Evolutionary conservation across 2,329 filamentous ascomycete genomes (phyloP).

Genomic region (Pseudogymnoascus sp.): DNA sequence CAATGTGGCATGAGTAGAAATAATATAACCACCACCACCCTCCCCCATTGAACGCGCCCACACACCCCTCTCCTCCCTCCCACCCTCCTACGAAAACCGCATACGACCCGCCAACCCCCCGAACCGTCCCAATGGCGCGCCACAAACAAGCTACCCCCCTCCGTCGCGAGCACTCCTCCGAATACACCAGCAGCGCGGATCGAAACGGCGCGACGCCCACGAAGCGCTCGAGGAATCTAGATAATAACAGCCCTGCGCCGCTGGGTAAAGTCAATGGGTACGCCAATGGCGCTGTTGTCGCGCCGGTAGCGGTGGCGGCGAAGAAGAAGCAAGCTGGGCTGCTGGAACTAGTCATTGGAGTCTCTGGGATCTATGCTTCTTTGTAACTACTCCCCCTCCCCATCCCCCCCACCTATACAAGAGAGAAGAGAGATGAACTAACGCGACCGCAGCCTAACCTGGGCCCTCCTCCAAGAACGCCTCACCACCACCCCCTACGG

Average conservation of each 20-base stretch:
- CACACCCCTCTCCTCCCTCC: background rate
- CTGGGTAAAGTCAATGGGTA: constrained; percentile 16
- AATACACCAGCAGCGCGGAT: constrained; percentile 50
- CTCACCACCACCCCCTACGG: constrained; percentile 90
- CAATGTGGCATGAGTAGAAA: constrained; percentile 9
- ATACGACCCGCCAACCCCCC: too few relatives aligned
- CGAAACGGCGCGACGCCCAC: constrained; percentile 28
- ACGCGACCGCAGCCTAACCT: constrained; percentile 64
- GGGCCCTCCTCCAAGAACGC: constrained; percentile 94
- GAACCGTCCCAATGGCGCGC: constrained; percentile 51
- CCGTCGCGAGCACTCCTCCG: constrained; percentile 59
- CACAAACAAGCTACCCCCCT: constrained; percentile 61
- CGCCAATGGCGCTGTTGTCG: constrained; percentile 20
- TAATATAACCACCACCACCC: background rate
- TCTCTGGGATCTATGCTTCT: constrained; percentile 92
- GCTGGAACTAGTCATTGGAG: constrained; percentile 73
- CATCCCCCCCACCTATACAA: background rate
- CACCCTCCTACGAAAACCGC: too few relatives aligned
- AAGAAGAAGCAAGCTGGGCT: constrained; percentile 50
- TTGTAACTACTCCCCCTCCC: constrained; percentile 58
- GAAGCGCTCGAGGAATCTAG: constrained; percentile 24
- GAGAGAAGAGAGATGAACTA: constrained; percentile 2
- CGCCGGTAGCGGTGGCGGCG: constrained; percentile 30
- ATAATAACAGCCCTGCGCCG: constrained; percentile 22
- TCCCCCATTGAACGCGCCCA: background rate